A percentile compares a stretch with the other conserved stretches of the same genome.
These are phyloP conservation scores for Emmonsiellopsis sp. DNA, from an alignment of 2,329 filamentous ascomycete genomes.

Conservation along the genomic window DNA sequence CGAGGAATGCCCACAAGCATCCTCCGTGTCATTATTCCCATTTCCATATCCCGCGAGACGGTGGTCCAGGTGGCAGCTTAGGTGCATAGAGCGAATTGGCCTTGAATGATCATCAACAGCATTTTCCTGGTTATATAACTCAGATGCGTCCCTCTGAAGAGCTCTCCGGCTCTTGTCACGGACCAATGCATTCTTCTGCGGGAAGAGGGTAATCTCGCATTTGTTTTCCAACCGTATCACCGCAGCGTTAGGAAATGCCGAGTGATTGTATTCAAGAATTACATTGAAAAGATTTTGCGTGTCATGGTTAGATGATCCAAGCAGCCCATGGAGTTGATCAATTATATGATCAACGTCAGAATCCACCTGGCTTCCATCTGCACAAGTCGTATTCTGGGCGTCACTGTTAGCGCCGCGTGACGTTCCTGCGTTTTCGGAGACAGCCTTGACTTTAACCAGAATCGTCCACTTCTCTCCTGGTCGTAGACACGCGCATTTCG, in stretches of 20 bases:
- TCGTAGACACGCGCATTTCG: conserved; percentile 15
- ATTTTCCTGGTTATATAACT: neutral
- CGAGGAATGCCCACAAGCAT: neutral
- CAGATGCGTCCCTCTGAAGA: neutral
- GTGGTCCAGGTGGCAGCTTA: neutral
- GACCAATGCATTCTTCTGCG: neutral
- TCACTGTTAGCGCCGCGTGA: neutral
- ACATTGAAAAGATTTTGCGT: conserved; percentile 19
- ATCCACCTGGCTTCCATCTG: conserved; percentile 4
- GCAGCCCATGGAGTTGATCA: conserved; percentile 21
- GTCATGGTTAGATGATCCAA: conserved; percentile 12
- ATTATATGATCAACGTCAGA: conserved; percentile 18
- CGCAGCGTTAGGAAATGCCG: conserved; percentile 19
- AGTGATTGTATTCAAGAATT: conserved; percentile 23
- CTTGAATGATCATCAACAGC: neutral
- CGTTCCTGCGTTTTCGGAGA: conserved; percentile 1
- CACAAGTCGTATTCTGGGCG: neutral
- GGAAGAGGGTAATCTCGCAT: conserved; percentile 15
- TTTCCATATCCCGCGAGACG: neutral
- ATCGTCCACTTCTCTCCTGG: conserved; percentile 25
- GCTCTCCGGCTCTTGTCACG: neutral
- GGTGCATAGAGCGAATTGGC: neutral
- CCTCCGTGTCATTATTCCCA: neutral
- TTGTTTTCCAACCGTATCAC: conserved; percentile 15
- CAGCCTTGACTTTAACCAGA: conserved; percentile 17